Evolutionary conservation across 768 basidiomycete genomes (phyloP).

Genomic region (Amanita fuliginea): DNA sequence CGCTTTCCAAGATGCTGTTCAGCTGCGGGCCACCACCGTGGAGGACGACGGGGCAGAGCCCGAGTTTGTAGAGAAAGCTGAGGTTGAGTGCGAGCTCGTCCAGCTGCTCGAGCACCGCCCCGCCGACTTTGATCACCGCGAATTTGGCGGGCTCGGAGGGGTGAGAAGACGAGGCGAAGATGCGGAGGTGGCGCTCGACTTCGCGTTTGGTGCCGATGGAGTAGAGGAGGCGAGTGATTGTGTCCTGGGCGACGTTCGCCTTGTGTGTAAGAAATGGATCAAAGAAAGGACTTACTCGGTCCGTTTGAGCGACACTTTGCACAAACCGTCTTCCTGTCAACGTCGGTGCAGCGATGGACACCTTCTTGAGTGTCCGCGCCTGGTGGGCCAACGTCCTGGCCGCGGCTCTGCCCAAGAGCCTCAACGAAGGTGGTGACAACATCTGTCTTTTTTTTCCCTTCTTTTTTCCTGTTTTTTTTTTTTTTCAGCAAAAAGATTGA

Average conservation of each 20-base stretch:
- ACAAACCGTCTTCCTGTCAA: slow-evolving; percentile 14
- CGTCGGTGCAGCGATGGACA: not conserved
- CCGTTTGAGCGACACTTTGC: slow-evolving; percentile 61
- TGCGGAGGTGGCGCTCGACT: slow-evolving; percentile 95
- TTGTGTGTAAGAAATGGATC: not conserved
- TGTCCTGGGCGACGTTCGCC: slow-evolving; percentile 56
- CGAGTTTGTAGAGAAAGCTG: slow-evolving; percentile 93
- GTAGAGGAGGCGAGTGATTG: slow-evolving; percentile 92
- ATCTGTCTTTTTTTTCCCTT: not conserved
- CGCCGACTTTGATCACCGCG: slow-evolving; percentile 97
- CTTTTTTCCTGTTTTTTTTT: not conserved
- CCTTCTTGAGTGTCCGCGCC: too few relatives aligned
- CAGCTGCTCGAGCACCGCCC: slow-evolving; percentile 85
- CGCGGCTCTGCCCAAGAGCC: slow-evolving; percentile 3
- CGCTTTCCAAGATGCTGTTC: slow-evolving; percentile 86
- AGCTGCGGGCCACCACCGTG: slow-evolving; percentile 96
- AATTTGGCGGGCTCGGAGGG: slow-evolving; percentile 88
- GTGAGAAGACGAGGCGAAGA: slow-evolving; percentile 91
- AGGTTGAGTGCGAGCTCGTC: slow-evolving; percentile 92
- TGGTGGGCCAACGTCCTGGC: not conserved
- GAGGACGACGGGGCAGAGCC: slow-evolving; percentile 94
- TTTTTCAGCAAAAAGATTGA: not conserved
- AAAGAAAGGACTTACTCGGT: slow-evolving; percentile 37
- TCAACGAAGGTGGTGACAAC: not conserved
- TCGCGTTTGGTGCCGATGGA: slow-evolving; percentile 96